phyloP scores from a whole-genome alignment of 768 basidiomycete species.

The Ephemerocybe angulata region DNA sequence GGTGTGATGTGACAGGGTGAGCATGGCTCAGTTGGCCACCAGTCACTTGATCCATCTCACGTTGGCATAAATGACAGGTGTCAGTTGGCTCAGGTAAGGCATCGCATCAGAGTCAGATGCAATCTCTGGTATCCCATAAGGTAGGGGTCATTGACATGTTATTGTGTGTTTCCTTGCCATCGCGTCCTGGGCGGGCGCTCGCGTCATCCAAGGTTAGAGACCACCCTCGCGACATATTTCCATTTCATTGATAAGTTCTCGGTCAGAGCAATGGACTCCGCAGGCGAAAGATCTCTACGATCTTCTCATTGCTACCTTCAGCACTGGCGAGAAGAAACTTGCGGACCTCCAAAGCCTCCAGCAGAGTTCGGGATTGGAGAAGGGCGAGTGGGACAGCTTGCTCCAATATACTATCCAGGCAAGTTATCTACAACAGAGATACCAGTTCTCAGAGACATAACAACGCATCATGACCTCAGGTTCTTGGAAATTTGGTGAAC shows the following conservation, averaged over 20 bases:
- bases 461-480: constrained; percentile 24
- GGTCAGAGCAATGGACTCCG: constrained; percentile 71
- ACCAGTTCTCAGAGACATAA: no score
- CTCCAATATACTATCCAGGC: constrained; percentile 77
- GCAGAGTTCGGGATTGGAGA: constrained; percentile 46
- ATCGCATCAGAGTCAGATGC: no score
- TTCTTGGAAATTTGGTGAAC: constrained; percentile 64
- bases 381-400: constrained; percentile 64
- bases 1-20: no score
- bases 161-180: no score
- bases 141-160: no score
- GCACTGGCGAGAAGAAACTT: constrained; percentile 48
- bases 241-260: neutral
- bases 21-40: no score
- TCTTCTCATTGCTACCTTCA: constrained; percentile 67
- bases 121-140: no score
- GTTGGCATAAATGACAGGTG: no score
- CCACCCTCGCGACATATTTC: neutral
- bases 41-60: no score
- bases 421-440: no score
- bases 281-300: constrained; percentile 67
- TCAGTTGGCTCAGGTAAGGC: no score
- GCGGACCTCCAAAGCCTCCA: constrained; percentile 55
- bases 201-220: constrained; percentile 62
- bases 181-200: constrained; percentile 81